Evolutionary conservation across 2,329 filamentous ascomycete genomes (phyloP).

Genomic region (Phaeosphaeria sp.): DNA sequence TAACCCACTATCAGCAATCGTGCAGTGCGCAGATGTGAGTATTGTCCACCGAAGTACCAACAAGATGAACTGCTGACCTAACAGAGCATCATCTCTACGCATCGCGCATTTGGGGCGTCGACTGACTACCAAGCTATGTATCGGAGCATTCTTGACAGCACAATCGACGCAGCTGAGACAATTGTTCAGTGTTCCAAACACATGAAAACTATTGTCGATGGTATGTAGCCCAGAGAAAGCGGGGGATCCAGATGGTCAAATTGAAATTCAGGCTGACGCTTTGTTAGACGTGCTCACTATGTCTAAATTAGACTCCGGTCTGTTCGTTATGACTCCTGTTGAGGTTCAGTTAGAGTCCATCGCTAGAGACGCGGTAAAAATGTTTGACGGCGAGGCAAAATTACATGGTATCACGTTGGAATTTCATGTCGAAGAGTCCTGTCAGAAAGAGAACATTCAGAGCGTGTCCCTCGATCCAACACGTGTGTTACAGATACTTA

Average conservation of each 20-base stretch:
- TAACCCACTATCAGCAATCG: conserved; percentile 51
- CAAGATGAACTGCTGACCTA: neutral
- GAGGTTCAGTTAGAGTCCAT: conserved; percentile 45
- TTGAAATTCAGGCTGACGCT: neutral
- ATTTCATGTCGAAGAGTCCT: conserved; percentile 46
- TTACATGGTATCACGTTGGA: conserved; percentile 34
- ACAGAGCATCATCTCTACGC: conserved; percentile 23
- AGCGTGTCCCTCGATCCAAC: conserved; percentile 52
- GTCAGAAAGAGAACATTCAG: conserved; percentile 38
- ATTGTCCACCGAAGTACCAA: conserved; percentile 7
- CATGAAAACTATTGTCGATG: conserved; percentile 56
- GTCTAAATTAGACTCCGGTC: conserved; percentile 53
- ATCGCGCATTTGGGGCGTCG: conserved; percentile 10
- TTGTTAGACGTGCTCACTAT: conserved; percentile 49
- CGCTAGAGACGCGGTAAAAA: conserved; percentile 42
- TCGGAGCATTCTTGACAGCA: conserved; percentile 22
- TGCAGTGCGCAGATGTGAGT: conserved; percentile 51
- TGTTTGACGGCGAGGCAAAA: conserved; percentile 47
- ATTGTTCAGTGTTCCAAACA: conserved; percentile 54
- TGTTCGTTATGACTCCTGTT: conserved; percentile 51
- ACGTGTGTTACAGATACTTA: conserved; percentile 49
- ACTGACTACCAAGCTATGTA: conserved; percentile 14
- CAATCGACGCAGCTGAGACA: conserved; percentile 48
- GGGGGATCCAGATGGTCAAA: neutral
- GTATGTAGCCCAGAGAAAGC: neutral